Conservation (phyloP, 176 grass and related monocot species). For the Paspalum vaginatum region DNA sequence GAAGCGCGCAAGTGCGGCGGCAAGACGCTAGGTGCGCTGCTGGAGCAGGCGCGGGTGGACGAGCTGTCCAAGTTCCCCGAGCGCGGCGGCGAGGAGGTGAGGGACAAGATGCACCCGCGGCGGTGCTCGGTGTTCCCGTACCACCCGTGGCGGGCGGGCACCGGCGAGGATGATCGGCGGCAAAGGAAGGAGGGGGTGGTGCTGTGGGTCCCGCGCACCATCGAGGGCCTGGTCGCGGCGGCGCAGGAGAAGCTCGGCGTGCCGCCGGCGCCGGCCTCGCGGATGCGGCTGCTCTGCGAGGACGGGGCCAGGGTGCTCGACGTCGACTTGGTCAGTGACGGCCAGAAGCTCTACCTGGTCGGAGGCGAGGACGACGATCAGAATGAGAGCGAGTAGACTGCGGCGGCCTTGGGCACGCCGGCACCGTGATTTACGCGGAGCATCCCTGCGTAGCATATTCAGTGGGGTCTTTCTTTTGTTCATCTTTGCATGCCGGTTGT, state of each 20-base stretch:
- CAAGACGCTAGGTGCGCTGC: conserved; percentile 55
- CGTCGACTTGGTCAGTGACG: conserved; percentile 58
- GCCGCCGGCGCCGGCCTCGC: conserved; percentile 35
- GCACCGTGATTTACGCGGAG: no score
- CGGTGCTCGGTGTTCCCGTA: conserved; percentile 78
- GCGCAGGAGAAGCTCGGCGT: conserved; percentile 62
- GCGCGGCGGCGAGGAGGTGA: conserved; percentile 61
- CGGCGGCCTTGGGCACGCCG: no score
- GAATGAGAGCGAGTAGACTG: background rate
- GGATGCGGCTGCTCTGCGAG: conserved; percentile 58
- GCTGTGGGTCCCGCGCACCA: conserved; percentile 72
- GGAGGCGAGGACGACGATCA: conserved; percentile 36
- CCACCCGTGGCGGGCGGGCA: conserved; percentile 63
- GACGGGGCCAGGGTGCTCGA: conserved; percentile 67
- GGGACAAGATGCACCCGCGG: conserved; percentile 69
- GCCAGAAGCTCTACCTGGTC: conserved; percentile 75
- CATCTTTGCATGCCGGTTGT: no score
- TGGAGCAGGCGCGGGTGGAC: conserved; percentile 62
- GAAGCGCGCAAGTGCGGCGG: conserved; percentile 76
- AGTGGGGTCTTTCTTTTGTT: no score
- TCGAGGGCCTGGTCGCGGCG: conserved; percentile 59
- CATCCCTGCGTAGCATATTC: no score
- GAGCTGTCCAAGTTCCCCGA: conserved; percentile 73
- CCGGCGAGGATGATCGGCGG: background rate
- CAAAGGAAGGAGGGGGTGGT: conserved; percentile 66